These are phyloP conservation scores for Desmodesmus armatus DNA, from an alignment of 139 green algal genomes.

Conservation along the genomic window DNA sequence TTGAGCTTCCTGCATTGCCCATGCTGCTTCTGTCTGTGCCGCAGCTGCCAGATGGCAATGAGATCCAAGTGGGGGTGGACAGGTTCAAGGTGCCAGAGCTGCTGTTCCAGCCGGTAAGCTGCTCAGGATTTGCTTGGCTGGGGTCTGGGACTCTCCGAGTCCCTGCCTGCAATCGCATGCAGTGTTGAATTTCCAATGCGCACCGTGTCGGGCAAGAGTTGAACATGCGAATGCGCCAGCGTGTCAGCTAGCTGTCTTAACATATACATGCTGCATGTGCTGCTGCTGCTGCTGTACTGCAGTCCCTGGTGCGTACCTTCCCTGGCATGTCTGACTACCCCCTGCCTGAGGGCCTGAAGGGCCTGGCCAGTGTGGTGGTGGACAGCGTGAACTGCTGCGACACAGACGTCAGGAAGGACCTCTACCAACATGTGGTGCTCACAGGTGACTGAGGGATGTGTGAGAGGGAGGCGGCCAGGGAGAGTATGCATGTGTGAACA, in stretches of 20 bases:
- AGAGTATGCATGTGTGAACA: no score
- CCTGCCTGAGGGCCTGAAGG: slow-evolving; percentile 42
- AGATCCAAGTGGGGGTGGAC: slow-evolving; percentile 88
- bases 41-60: slow-evolving; percentile 78
- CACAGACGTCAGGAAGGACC: slow-evolving; percentile 88
- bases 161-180: no score
- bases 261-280: slow-evolving; percentile 6
- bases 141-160: no score
- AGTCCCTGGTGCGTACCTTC: slow-evolving; percentile 51
- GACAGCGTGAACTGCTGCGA: slow-evolving; percentile 84
- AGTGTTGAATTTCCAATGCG: not conserved
- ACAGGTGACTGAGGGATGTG: slow-evolving; percentile 63
- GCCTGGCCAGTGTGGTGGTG: slow-evolving; percentile 68
- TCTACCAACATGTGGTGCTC: slow-evolving; percentile 85
- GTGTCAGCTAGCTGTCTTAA: no score
- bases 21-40: not conserved
- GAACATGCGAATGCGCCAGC: not conserved
- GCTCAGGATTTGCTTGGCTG: no score
- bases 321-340: slow-evolving; percentile 38
- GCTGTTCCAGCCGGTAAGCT: slow-evolving; percentile 81
- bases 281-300: not conserved
- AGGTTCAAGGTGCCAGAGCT: slow-evolving; percentile 88
- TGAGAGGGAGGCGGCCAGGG: no score
- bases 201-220: not conserved
- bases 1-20: no score